Evolutionary conservation across 495 filamentous ascomycete species (phyloP).

Genomic region (Collariella sp.): DNA sequence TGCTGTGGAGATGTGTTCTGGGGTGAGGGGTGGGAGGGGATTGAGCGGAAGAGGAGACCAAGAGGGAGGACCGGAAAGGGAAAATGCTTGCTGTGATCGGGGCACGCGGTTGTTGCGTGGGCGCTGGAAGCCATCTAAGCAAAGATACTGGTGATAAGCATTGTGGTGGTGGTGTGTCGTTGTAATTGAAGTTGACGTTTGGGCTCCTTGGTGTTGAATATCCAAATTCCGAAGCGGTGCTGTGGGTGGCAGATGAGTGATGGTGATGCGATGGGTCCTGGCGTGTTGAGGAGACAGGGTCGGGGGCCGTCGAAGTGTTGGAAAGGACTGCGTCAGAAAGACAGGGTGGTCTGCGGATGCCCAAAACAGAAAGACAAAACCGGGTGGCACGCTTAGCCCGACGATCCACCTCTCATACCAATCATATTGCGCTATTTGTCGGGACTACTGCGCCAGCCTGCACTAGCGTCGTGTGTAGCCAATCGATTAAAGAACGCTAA

Average conservation of each 20-base stretch:
- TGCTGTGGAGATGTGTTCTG: not conserved
- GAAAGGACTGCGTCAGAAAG: conserved; percentile 7
- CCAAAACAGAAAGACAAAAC: conserved; percentile 1
- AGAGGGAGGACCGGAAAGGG: conserved; percentile 25
- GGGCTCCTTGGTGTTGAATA: too few species aligned
- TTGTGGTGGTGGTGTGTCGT: conserved; percentile 15
- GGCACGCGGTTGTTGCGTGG: conserved; percentile 15
- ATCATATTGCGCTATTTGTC: not conserved
- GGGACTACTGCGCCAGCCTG: not conserved
- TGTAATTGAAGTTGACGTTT: conserved; percentile 7
- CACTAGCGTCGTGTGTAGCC: not conserved
- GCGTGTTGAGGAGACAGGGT: conserved; percentile 5
- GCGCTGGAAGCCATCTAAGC: conserved; percentile 32
- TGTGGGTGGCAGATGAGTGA: not conserved
- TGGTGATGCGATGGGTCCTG: conserved; percentile 8
- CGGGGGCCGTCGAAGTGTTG: conserved; percentile 14
- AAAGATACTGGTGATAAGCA: conserved; percentile 11
- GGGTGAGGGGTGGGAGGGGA: conserved; percentile 2
- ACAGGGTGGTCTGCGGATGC: conserved; percentile 15
- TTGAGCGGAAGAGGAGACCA: conserved; percentile 20
- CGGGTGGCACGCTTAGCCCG: conserved; percentile 3
- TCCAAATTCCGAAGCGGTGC: not conserved
- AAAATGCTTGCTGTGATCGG: conserved; percentile 10
- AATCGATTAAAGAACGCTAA: conserved; percentile 8
- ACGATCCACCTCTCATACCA: not conserved